Evolutionary conservation across 192 early-diverging fungal species (phyloP).

Genomic region (Dissophora ornata): DNA sequence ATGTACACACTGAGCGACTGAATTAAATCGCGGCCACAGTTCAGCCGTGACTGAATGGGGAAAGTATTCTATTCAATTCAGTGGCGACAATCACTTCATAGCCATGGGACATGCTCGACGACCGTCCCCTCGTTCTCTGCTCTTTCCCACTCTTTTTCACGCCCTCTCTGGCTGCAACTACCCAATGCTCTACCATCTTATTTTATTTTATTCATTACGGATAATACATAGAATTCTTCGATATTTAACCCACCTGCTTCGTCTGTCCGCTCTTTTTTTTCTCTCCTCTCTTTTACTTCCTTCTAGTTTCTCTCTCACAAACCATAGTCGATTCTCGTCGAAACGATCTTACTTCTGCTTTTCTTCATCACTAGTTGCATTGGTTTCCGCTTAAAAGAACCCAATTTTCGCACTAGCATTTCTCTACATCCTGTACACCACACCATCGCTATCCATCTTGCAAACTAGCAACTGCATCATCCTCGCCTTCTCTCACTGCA

Average conservation of each 20-base stretch:
- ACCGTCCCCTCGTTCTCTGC: conserved; percentile 2
- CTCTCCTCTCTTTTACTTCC: not conserved
- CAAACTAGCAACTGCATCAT: too few relatives aligned
- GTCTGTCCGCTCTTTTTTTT: not conserved
- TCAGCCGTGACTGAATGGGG: too few relatives aligned
- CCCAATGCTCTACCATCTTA: not conserved
- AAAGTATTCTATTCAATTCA: conserved; percentile 9
- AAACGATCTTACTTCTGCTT: too few relatives aligned
- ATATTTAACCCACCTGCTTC: conserved; percentile 13
- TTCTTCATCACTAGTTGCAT: conserved; percentile 6
- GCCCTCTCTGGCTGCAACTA: not conserved
- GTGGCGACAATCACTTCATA: not conserved
- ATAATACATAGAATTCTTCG: not conserved
- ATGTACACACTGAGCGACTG: too few relatives aligned
- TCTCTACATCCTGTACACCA: too few relatives aligned
- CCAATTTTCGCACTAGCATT: conserved; percentile 12
- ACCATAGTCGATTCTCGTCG: not conserved
- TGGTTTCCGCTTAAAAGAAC: not conserved
- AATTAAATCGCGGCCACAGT: too few relatives aligned
- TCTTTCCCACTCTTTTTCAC: not conserved
- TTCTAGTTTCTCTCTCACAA: not conserved
- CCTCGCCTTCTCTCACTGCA: too few relatives aligned
- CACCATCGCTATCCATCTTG: too few relatives aligned
- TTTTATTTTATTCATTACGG: not conserved
- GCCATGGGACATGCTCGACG: too few relatives aligned